Conservation (phyloP, 2,329 filamentous ascomycete species). For the Venturia pyrina region DNA sequence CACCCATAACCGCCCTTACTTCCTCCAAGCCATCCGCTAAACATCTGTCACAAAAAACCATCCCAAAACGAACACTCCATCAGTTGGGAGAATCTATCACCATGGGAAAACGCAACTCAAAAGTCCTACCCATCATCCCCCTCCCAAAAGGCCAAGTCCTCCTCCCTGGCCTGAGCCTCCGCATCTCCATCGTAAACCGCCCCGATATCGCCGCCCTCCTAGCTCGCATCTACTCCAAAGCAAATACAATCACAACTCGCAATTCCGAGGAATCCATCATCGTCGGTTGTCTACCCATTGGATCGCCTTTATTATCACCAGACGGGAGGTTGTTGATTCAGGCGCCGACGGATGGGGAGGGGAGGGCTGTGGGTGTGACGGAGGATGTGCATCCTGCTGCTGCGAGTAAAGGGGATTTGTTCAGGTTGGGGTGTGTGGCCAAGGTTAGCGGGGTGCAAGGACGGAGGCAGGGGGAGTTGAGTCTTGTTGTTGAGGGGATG, state of each 20-base stretch:
- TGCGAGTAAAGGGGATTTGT: slow-evolving; percentile 54
- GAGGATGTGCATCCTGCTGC: slow-evolving; percentile 22
- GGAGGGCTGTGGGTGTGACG: slow-evolving; percentile 18
- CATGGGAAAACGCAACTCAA: slow-evolving; percentile 22
- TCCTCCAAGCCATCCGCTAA: not conserved
- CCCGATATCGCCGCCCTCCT: slow-evolving; percentile 84
- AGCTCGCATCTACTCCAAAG: slow-evolving; percentile 69
- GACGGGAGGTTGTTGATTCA: slow-evolving; percentile 69
- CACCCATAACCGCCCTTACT: not conserved
- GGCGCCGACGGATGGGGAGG: slow-evolving; percentile 40
- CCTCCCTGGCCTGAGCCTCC: slow-evolving; percentile 74
- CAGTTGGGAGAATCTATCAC: not conserved
- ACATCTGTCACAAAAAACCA: not conserved
- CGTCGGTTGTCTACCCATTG: slow-evolving; percentile 80
- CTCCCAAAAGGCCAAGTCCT: slow-evolving; percentile 72
- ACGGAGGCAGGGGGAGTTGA: slow-evolving; percentile 50
- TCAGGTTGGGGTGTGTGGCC: slow-evolving; percentile 65
- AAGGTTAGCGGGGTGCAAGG: slow-evolving; percentile 41
- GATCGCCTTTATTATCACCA: slow-evolving; percentile 60
- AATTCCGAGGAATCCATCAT: slow-evolving; percentile 59
- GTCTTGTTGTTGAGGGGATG: slow-evolving; percentile 76
- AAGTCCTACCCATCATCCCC: slow-evolving; percentile 64
- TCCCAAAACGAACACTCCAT: not conserved
- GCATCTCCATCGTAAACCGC: slow-evolving; percentile 73
- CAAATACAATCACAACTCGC: slow-evolving; percentile 37